Conservation (phyloP, 116 monocot species). For the Dioscorea cayenensis region DNA sequence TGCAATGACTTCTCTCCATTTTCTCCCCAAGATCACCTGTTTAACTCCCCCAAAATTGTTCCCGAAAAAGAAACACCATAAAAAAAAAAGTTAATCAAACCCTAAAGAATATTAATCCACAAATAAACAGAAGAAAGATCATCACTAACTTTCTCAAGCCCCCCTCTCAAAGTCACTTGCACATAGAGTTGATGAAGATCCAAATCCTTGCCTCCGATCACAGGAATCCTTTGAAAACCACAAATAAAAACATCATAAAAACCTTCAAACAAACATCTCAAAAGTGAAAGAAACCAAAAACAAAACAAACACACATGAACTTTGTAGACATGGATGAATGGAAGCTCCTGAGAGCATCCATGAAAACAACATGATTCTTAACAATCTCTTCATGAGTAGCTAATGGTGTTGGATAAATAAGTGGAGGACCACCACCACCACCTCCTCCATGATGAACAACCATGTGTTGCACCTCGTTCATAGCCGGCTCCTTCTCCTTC, state of each 20-base stretch:
- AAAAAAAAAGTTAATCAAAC: background rate
- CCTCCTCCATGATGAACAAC: no score
- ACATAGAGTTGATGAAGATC: constrained; percentile 57
- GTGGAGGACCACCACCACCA: background rate
- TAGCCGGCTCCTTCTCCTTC: background rate
- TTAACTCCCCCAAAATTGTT: background rate
- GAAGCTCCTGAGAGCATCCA: constrained; percentile 53
- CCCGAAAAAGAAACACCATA: no score
- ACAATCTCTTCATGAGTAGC: constrained; percentile 41
- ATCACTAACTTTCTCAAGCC: constrained; percentile 55
- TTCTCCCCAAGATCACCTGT: constrained; percentile 61
- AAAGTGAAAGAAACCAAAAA: background rate
- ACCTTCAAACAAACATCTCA: background rate
- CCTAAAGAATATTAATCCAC: background rate
- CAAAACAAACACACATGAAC: constrained; percentile 45
- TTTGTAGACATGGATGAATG: constrained; percentile 63
- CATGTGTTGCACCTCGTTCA: background rate
- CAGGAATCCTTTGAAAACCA: constrained; percentile 42
- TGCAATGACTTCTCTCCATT: constrained; percentile 72
- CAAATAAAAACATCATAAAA: background rate
- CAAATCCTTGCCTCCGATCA: constrained; percentile 79
- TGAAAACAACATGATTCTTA: constrained; percentile 31
- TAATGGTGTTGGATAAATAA: constrained; percentile 43
- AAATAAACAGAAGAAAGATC: background rate
- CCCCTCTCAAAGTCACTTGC: constrained; percentile 63